Percentiles rank a stretch among this genome's conserved stretches.
phyloP scores from a whole-genome alignment of 164 flowering plant genomes.

The Magnolia sinica region DNA sequence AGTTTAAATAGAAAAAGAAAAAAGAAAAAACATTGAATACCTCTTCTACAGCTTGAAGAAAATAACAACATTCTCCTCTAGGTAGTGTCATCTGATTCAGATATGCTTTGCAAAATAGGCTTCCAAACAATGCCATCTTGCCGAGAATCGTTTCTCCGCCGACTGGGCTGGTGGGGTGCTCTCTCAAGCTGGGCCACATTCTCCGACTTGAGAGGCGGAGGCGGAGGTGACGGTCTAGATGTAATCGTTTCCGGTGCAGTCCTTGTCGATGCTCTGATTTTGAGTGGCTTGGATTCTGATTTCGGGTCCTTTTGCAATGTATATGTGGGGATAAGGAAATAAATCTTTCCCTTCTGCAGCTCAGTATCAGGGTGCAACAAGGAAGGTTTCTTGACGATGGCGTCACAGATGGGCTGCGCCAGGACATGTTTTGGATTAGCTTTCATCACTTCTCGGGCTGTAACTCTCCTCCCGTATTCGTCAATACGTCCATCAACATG shows the following conservation, averaged over 20 bases:
- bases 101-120: slow-evolving; percentile 10
- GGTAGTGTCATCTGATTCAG: slow-evolving; percentile 6
- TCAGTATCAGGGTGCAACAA: slow-evolving; percentile 12
- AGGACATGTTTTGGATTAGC: slow-evolving; percentile 13
- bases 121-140: slow-evolving; percentile 1
- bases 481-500: slow-evolving; percentile 17
- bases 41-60: not conserved
- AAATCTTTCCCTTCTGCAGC: slow-evolving; percentile 16
- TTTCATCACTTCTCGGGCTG: slow-evolving; percentile 17
- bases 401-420: slow-evolving; percentile 7
- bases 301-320: slow-evolving; percentile 4
- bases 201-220: not conserved
- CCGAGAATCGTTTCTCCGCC: not conserved
- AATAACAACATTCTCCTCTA: not conserved
- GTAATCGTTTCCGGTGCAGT: not conserved
- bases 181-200: not conserved
- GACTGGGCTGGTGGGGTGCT: not conserved
- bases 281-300: not conserved
- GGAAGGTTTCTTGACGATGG: slow-evolving; percentile 12
- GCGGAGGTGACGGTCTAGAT: not conserved
- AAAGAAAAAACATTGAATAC: not conserved
- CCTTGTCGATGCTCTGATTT: not conserved
- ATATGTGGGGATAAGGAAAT: slow-evolving; percentile 13
- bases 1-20: not conserved
- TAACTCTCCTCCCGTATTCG: slow-evolving; percentile 6